These are phyloP conservation scores for Aspergillus unguis DNA, from an alignment of 2,329 filamentous ascomycete species.

Conservation along the genomic window DNA sequence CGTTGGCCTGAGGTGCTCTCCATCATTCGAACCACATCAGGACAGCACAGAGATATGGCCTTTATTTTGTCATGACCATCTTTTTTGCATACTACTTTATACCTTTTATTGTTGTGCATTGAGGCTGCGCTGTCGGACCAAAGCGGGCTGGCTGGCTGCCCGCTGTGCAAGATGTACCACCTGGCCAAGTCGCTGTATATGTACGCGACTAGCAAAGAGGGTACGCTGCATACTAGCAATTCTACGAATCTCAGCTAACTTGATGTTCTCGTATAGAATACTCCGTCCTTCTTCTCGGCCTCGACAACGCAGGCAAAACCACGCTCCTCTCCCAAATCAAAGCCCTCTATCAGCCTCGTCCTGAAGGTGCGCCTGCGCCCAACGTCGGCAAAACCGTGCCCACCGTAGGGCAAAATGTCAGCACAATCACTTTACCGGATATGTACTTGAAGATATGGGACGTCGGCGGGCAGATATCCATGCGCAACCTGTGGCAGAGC, in stretches of 20 bases:
- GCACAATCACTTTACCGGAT: slow-evolving; percentile 82
- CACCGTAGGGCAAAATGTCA: slow-evolving; percentile 95
- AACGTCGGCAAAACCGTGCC: slow-evolving; percentile 82
- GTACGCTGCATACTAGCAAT: slow-evolving; percentile 43
- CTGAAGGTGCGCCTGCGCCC: slow-evolving; percentile 44
- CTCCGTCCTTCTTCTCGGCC: slow-evolving; percentile 91
- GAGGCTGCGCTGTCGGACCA: slow-evolving; percentile 18
- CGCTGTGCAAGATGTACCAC: slow-evolving; percentile 72
- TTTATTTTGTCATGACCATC: slow-evolving; percentile 23
- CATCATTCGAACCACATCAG: background rate
- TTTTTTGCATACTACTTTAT: slow-evolving; percentile 5
- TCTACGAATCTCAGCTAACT: background rate
- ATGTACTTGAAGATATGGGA: slow-evolving; percentile 99
- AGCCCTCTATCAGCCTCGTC: slow-evolving; percentile 63
- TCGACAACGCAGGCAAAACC: slow-evolving; percentile 98
- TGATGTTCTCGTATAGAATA: slow-evolving; percentile 64
- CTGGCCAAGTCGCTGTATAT: slow-evolving; percentile 91
- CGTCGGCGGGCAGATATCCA: slow-evolving; percentile 84
- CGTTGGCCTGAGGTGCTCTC: slow-evolving; percentile 13
- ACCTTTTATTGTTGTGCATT: slow-evolving; percentile 13
- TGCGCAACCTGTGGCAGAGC: slow-evolving; percentile 89
- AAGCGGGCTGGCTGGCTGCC: slow-evolving; percentile 15
- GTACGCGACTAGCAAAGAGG: slow-evolving; percentile 95
- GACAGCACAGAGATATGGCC: slow-evolving; percentile 2
- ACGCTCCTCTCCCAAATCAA: slow-evolving; percentile 97